Evolutionary conservation across 345 rosid species (phyloP), one percentile per base, ranked within the genome.

Genomic region (Noccaea caerulescens): DNA sequence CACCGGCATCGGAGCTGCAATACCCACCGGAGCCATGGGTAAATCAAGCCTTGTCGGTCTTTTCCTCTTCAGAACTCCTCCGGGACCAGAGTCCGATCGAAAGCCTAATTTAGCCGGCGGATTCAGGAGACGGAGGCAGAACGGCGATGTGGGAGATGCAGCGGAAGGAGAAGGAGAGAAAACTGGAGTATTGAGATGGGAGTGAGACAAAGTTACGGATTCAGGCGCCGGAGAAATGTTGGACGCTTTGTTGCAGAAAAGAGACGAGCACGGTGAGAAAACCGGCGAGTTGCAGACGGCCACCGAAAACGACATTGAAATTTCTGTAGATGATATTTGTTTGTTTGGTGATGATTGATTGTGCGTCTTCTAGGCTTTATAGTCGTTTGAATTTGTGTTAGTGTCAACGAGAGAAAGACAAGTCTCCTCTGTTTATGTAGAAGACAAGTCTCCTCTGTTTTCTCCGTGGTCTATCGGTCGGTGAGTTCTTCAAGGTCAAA

Each of bases 231-330:
- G 69, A 50, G 82, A 53, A 23, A 77, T 45, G 51, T 59, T 32
- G 4, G 85, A 57, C 1, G 81, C 4, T 55, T 74, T 84, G 84
- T 69, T 82, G 84, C 74, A 75, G 76, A 85, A 89, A 64, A 81
- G 82, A 37, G 90, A 84, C 5, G 94, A 63, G 0, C 91, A 80
- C 1, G 91, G 89, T 3, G 96, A 92, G 80, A 90, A 92, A 5
- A 85, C 91, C 27, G 95, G 95, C 7, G 96, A 90, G 53, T 70
- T 88, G 10, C 88, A 75, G 2, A 88, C 83, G 2, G 92, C 88
- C 13, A 90, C 80, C 0, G 90, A 81, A 68, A 81, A 80, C 51
- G 91, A 82, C 98, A 89, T 38, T 10, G n/a, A 39, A 47, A 47
- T 20, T 18, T 16, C 13, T 54, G 58, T 2, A 6, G 10, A 54